These are phyloP conservation scores for Colletotrichum sp. DNA, from an alignment of 2,329 filamentous ascomycete genomes.

Conservation along the genomic window DNA sequence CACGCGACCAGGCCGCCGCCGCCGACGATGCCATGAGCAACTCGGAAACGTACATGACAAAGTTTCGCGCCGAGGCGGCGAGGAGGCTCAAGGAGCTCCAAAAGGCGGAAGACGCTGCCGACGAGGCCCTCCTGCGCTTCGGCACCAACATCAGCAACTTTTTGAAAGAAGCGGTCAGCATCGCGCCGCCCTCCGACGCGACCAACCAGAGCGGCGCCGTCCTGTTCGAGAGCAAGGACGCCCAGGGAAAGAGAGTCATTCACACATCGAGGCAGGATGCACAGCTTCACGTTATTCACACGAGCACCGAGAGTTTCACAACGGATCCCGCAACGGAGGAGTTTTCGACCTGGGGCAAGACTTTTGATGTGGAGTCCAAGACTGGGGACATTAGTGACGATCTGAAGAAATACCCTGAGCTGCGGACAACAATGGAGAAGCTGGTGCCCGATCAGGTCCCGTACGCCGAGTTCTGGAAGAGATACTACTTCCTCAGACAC, in stretches of 20 bases:
- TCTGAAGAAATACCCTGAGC: conserved; percentile 83
- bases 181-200: conserved; percentile 72
- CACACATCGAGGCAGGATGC: conserved; percentile 95
- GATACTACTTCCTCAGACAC: conserved; percentile 94
- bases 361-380: conserved; percentile 82
- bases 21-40: conserved; percentile 48
- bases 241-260: conserved; percentile 88
- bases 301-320: conserved; percentile 79
- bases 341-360: conserved; percentile 74
- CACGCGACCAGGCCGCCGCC: conserved; percentile 37
- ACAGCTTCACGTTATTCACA: conserved; percentile 94
- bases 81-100: conserved; percentile 89
- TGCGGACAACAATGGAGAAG: conserved; percentile 91
- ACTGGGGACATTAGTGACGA: conserved; percentile 84
- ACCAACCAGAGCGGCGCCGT: conserved; percentile 63
- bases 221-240: conserved; percentile 93
- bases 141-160: conserved; percentile 90
- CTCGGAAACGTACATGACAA: conserved; percentile 72
- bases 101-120: conserved; percentile 91
- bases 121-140: conserved; percentile 92
- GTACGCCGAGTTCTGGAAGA: conserved; percentile 88
- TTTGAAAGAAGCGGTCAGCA: conserved; percentile 86
- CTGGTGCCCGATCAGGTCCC: conserved; percentile 92
- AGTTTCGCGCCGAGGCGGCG: conserved; percentile 77
- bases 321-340: conserved; percentile 80